Base-by-base conservation (phyloP, 2,329 filamentous ascomycete genomes). In the Fusarium begoniae region DNA sequence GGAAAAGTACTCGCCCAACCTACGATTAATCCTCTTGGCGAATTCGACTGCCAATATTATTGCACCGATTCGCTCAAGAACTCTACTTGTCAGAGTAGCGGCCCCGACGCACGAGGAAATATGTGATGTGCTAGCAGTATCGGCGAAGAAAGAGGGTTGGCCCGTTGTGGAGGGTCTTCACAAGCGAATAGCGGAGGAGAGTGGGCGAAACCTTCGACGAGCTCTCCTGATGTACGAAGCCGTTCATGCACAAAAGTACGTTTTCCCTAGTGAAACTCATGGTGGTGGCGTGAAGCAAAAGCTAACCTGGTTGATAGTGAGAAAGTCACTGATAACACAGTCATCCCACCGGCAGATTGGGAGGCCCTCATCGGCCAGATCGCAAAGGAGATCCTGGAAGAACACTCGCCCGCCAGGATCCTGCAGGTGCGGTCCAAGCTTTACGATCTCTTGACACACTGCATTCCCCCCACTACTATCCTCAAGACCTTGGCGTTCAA, bases 1-100 rank as follows among this genome's bases (percentile, higher is more conserved):
- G 96, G 96, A 99, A 85, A 99, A 99, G 84, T 99, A 99, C 87
- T 97, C 94, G 79, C 95, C 96, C 20, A 99, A 99, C 82, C 80
- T 99, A 80, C 90, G 96, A 28, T 84, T 99, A 77, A 98, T 99
- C 55, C 85, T 99, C 69, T 85, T 99, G 69, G 96, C 96, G 55
- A 98, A 98, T 82, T 97, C 94, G 75, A 99, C 96, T 28, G 95
- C 95, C 73, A 98, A 98, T 80, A 99, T 99, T 78, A 99, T 99
- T 82, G 96, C 96, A n/a, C 96, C 96, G 2, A 99, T 99, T 81
- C 90, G 96, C 74, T 97, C 94, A 78, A 89, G 96, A 83, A 98
- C 95, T 60, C 86, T 99, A 81, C 88, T 99, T 56, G 94, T 99
- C 62, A 90, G 96, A 75, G 96, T 99, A 32, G 92, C 96, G 20